Evolutionary conservation across 257 asterid species (phyloP).

Genomic region (Ilex asprella): DNA sequence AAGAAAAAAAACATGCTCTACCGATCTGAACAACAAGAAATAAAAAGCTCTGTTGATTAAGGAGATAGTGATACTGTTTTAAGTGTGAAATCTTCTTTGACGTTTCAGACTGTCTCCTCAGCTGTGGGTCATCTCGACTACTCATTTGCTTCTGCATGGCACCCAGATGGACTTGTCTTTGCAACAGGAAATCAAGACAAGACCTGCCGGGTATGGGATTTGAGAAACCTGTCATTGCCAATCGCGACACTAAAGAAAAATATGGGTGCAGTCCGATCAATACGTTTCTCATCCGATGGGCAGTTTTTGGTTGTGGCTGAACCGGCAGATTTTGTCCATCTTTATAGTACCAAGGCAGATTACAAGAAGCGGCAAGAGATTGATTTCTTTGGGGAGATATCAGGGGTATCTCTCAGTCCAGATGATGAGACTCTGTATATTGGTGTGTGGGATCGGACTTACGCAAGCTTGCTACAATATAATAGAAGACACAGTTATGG

Average conservation of each 20-base stretch:
- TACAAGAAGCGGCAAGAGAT: constrained; percentile 52
- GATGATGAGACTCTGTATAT: constrained; percentile 57
- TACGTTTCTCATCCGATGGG: constrained; percentile 63
- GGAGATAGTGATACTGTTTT: neutral
- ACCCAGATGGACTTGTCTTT: constrained; percentile 50
- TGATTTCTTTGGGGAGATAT: constrained; percentile 71
- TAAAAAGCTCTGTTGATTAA: too few species aligned
- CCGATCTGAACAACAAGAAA: too few species aligned
- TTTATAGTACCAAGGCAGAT: constrained; percentile 38
- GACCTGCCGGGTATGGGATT: constrained; percentile 69
- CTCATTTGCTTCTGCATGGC: constrained; percentile 79
- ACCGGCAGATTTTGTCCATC: constrained; percentile 73
- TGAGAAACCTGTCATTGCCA: constrained; percentile 43
- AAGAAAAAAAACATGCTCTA: too few species aligned
- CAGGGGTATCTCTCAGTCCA: constrained; percentile 63
- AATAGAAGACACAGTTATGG: constrained; percentile 39
- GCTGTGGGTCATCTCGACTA: constrained; percentile 62
- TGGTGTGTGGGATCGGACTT: constrained; percentile 70
- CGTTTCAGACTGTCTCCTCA: constrained; percentile 41
- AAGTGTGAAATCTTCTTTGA: neutral
- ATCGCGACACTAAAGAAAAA: constrained; percentile 46
- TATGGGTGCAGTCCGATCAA: constrained; percentile 60
- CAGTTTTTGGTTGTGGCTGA: constrained; percentile 61
- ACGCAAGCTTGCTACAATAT: constrained; percentile 66
- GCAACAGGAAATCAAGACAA: constrained; percentile 84